Conservation (phyloP, 768 basidiomycete genomes). For the Trametes elegans region DNA sequence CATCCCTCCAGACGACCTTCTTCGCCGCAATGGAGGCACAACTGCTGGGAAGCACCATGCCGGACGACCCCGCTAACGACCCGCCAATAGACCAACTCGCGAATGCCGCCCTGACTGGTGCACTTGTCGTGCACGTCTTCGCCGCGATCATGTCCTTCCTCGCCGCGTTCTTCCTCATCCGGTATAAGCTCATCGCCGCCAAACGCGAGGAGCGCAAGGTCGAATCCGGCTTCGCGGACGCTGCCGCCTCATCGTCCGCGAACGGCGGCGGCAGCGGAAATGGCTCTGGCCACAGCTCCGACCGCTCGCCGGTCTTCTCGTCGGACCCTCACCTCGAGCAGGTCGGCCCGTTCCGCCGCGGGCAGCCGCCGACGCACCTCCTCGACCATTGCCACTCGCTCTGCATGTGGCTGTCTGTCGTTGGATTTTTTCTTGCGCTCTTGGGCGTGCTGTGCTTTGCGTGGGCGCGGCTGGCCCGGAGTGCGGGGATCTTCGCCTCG, state of each 20-base stretch:
- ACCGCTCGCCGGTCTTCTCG: conserved; percentile 29
- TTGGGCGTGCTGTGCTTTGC: conserved; percentile 49
- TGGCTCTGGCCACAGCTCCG: not conserved
- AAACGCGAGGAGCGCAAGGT: conserved; percentile 44
- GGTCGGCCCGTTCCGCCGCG: conserved; percentile 43
- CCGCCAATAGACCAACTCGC: conserved; percentile 21
- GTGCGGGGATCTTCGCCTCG: conserved; percentile 45
- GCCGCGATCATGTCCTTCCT: conserved; percentile 52
- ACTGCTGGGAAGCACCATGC: conserved; percentile 45
- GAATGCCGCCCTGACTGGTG: conserved; percentile 48
- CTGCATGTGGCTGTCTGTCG: conserved; percentile 44
- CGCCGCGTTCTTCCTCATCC: conserved; percentile 53
- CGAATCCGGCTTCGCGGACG: conserved; percentile 26
- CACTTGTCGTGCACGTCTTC: conserved; percentile 53
- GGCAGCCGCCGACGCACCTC: conserved; percentile 42
- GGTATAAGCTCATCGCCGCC: conserved; percentile 55
- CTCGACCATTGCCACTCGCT: conserved; percentile 48
- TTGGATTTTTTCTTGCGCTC: conserved; percentile 51
- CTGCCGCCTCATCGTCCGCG: not conserved
- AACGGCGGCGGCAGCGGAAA: not conserved
- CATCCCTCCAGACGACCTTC: conserved; percentile 53
- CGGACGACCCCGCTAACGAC: conserved; percentile 10
- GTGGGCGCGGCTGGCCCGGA: conserved; percentile 46
- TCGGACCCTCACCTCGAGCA: conserved; percentile 50
- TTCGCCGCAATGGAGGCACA: conserved; percentile 59